Conservation (phyloP, 2,329 filamentous ascomycete genomes). For the Aspergillus chevalieri region DNA sequence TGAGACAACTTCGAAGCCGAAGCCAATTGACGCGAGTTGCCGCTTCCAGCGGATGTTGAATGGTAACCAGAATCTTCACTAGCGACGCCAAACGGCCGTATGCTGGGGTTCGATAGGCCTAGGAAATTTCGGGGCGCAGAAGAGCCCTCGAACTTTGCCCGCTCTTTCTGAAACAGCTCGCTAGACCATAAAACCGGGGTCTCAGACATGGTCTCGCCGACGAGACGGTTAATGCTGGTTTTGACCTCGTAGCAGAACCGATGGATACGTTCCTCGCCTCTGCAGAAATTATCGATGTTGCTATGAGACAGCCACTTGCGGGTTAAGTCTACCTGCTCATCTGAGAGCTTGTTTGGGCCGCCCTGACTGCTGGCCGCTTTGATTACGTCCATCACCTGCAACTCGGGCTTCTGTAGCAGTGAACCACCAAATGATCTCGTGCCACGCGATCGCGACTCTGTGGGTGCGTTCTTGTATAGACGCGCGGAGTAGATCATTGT, state of each 20-base stretch:
- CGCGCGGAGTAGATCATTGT: conserved; percentile 65
- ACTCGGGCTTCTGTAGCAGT: conserved; percentile 73
- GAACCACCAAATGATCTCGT: conserved; percentile 46
- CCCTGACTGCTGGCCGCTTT: conserved; percentile 77
- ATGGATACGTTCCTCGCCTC: conserved; percentile 89
- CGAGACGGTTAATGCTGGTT: conserved; percentile 75
- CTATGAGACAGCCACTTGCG: conserved; percentile 73
- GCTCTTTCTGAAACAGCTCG: conserved; percentile 74
- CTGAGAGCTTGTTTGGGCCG: conserved; percentile 90
- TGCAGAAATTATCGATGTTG: conserved; percentile 86
- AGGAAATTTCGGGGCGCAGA: conserved; percentile 28
- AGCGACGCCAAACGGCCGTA: conserved; percentile 35
- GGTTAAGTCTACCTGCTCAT: conserved; percentile 85
- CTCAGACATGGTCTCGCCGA: conserved; percentile 76
- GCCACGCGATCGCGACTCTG: conserved; percentile 34
- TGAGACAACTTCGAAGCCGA: conserved; percentile 24
- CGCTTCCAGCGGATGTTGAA: conserved; percentile 18
- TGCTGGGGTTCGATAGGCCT: conserved; percentile 38
- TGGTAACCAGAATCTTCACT: conserved; percentile 36
- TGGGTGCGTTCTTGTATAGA: conserved; percentile 19
- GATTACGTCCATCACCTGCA: conserved; percentile 79
- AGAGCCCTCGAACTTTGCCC: conserved; percentile 37
- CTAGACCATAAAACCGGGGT: conserved; percentile 90
- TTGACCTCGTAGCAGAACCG: conserved; percentile 87
- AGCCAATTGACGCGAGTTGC: conserved; percentile 25